Evolutionary conservation across 2,329 filamentous ascomycete genomes (phyloP).

Genomic region (Exophiala aquamarina): DNA sequence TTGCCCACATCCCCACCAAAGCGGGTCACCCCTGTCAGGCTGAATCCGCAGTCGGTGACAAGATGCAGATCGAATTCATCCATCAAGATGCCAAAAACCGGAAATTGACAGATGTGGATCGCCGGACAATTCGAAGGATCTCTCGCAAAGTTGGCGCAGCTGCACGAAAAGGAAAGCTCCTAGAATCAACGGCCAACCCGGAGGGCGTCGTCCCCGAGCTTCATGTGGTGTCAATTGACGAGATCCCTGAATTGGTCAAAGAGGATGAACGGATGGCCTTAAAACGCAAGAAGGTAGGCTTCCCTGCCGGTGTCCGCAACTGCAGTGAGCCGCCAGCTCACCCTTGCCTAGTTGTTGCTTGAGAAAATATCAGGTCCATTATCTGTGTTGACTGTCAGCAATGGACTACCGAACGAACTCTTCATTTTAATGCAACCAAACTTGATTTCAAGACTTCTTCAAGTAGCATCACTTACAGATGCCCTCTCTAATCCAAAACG

Average conservation of each 20-base stretch:
- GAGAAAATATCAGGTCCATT: too few relatives aligned
- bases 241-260: neutral
- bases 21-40: too few relatives aligned
- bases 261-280: too few relatives aligned
- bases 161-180: constrained; percentile 10
- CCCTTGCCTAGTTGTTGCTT: too few relatives aligned
- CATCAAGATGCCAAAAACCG: constrained; percentile 8
- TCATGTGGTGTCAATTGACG: neutral
- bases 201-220: constrained; percentile 12
- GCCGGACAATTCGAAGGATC: constrained; percentile 12
- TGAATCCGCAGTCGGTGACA: too few relatives aligned
- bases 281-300: too few relatives aligned
- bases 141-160: constrained; percentile 14
- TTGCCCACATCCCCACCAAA: too few relatives aligned
- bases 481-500: constrained; percentile 10
- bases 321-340: too few relatives aligned
- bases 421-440: constrained; percentile 13
- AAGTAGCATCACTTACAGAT: constrained; percentile 4
- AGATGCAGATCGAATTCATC: constrained; percentile 9
- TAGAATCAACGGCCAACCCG: constrained; percentile 3
- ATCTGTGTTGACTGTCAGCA: too few relatives aligned
- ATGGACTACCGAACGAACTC: constrained; percentile 3
- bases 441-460: constrained; percentile 12
- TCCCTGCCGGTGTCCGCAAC: too few relatives aligned
- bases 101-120: constrained; percentile 12